Evolutionary conservation across 2,329 filamentous ascomycete genomes (phyloP).

Genomic region (Zalaria obscura): DNA sequence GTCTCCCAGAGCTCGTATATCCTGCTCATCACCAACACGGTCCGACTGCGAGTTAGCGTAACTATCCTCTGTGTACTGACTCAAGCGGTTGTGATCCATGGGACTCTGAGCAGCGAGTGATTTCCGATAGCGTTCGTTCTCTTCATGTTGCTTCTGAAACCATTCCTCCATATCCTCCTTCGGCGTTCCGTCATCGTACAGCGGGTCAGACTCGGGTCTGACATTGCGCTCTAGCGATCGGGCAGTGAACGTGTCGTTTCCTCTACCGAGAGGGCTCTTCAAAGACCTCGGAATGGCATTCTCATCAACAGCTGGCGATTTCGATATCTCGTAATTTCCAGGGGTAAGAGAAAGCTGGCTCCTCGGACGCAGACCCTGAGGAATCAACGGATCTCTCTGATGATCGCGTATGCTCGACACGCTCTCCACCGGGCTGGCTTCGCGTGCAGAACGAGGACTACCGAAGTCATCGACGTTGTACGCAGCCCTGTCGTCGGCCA

Average conservation of each 20-base stretch:
- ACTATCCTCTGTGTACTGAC: conserved; percentile 41
- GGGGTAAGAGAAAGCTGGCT: conserved; percentile 21
- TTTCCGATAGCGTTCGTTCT: conserved; percentile 43
- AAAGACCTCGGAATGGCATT: neutral
- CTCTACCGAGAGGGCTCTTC: neutral
- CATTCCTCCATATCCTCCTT: conserved; percentile 31
- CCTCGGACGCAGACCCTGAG: conserved; percentile 15
- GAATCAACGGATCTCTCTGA: conserved; percentile 15
- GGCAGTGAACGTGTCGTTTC: conserved; percentile 6
- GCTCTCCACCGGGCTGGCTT: conserved; percentile 78
- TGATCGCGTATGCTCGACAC: conserved; percentile 71
- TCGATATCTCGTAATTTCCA: conserved; percentile 21
- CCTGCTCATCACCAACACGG: conserved; percentile 46
- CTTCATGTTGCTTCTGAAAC: conserved; percentile 39
- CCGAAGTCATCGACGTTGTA: neutral
- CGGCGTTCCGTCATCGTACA: conserved; percentile 17
- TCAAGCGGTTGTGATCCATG: conserved; percentile 35
- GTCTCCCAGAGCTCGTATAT: conserved; percentile 54
- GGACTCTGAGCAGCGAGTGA: conserved; percentile 20
- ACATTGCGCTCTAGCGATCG: conserved; percentile 24
- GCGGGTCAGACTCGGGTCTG: conserved; percentile 10
- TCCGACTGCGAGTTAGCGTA: conserved; percentile 39
- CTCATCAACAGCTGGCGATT: neutral
- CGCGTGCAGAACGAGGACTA: conserved; percentile 23
- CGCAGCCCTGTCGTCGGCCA: neutral